Percentiles rank a stretch among this genome's conserved stretches.
These are phyloP conservation scores for Aureobasidium melanogenum DNA, from an alignment of 2,329 filamentous ascomycete species.

Conservation along the genomic window DNA sequence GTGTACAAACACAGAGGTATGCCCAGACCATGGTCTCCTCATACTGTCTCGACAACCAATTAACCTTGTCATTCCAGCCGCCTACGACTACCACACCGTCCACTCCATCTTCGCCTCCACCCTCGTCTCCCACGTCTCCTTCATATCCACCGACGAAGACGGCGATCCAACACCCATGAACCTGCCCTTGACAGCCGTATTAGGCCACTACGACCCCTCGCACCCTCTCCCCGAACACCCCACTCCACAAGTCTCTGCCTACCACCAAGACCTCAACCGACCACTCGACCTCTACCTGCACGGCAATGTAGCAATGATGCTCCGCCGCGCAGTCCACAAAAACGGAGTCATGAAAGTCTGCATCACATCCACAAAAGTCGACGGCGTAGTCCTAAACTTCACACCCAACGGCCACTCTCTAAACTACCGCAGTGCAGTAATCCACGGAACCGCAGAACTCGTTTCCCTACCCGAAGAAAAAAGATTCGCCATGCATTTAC, in stretches of 20 bases:
- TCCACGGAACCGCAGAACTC: neutral
- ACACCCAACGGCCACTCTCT: conserved; percentile 7
- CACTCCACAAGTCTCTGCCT: neutral
- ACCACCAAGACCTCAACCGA: neutral
- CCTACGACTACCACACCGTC: conserved; percentile 9
- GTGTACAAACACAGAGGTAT: conserved; percentile 11
- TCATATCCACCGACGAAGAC: conserved; percentile 7
- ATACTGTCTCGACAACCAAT: too few relatives aligned
- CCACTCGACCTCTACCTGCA: conserved; percentile 11
- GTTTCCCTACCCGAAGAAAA: neutral
- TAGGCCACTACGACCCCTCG: conserved; percentile 2
- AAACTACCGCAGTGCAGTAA: conserved; percentile 4
- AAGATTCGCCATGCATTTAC: neutral
- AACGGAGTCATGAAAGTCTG: neutral
- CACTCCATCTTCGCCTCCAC: conserved; percentile 10
- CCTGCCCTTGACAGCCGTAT: conserved; percentile 9
- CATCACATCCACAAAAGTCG: conserved; percentile 5
- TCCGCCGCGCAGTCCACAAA: neutral
- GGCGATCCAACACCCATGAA: conserved; percentile 8
- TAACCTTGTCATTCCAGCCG: neutral
- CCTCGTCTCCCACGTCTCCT: conserved; percentile 8
- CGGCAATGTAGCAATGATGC: conserved; percentile 9
- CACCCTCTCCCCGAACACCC: neutral
- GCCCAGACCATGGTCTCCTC: neutral
- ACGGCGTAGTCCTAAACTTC: conserved; percentile 8